Evolutionary conservation across 2,329 filamentous ascomycete species (phyloP).

Genomic region (Cercospora janseana): DNA sequence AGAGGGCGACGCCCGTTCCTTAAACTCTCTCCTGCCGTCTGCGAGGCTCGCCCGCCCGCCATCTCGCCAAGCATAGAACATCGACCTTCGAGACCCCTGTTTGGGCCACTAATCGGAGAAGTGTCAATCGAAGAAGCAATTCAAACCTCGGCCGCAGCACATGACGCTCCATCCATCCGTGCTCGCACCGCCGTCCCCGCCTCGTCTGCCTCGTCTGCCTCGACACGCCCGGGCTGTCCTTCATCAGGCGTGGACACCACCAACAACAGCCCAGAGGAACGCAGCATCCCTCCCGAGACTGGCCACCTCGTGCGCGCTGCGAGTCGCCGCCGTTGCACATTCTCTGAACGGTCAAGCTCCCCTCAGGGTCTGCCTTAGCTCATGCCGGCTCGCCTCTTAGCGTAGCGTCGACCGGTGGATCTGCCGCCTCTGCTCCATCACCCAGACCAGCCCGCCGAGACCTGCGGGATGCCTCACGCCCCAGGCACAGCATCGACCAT

Average conservation of each 20-base stretch:
- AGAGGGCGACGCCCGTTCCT: neutral
- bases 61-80: constrained; percentile 3
- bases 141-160: neutral
- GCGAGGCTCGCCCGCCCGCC: neutral
- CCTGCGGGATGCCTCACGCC: neutral
- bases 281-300: neutral
- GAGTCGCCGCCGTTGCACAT: constrained; percentile 1
- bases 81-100: neutral
- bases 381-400: constrained; percentile 1
- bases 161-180: neutral
- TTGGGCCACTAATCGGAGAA: neutral
- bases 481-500: constrained; percentile 2
- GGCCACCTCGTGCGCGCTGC: neutral
- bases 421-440: neutral
- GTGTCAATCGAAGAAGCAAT: constrained; percentile 1
- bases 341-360: constrained; percentile 2
- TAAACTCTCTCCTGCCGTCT: constrained; percentile 3
- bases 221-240: neutral
- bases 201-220: neutral
- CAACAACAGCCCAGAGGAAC: neutral
- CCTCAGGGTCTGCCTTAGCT: constrained; percentile 10
- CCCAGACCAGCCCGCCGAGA: neutral
- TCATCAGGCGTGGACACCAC: neutral
- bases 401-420: neutral
- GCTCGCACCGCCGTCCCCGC: neutral